Conservation (phyloP, 2,329 filamentous ascomycete species). For the Beauveria caledonica region DNA sequence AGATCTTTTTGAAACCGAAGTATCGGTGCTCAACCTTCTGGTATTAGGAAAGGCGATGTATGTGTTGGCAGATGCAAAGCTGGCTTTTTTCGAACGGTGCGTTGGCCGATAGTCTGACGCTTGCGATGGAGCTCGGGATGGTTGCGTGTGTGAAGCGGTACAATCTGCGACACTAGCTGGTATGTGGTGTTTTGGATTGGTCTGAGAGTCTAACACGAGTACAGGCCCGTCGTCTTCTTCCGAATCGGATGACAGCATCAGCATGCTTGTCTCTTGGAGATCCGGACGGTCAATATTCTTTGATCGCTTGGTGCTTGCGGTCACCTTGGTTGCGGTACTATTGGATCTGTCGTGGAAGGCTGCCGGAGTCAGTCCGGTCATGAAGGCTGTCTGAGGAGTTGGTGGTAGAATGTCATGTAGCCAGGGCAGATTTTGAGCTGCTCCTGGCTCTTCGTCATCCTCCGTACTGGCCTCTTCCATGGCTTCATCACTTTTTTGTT, state of each 20-base stretch:
- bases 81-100: slow-evolving; percentile 32
- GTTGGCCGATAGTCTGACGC: slow-evolving; percentile 13
- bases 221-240: slow-evolving; percentile 1
- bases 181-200: background rate
- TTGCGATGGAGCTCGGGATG: background rate
- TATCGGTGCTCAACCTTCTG: background rate
- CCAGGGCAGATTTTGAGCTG: slow-evolving; percentile 8
- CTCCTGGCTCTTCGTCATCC: slow-evolving; percentile 9
- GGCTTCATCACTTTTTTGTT: slow-evolving; percentile 13
- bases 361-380: background rate
- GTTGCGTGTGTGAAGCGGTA: background rate
- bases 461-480: background rate
- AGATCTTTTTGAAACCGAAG: slow-evolving; percentile 4
- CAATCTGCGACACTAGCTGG: background rate
- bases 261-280: slow-evolving; percentile 6
- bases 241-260: slow-evolving; percentile 8
- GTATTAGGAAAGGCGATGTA: slow-evolving; percentile 33
- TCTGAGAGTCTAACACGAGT: background rate
- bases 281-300: background rate
- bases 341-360: background rate
- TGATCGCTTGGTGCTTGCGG: background rate
- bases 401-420: background rate
- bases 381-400: background rate
- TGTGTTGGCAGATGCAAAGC: slow-evolving; percentile 32
- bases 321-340: slow-evolving; percentile 3